These are phyloP conservation scores for Suhomyces faveliae DNA, from an alignment of 805 yeast genomes.

Conservation along the genomic window DNA sequence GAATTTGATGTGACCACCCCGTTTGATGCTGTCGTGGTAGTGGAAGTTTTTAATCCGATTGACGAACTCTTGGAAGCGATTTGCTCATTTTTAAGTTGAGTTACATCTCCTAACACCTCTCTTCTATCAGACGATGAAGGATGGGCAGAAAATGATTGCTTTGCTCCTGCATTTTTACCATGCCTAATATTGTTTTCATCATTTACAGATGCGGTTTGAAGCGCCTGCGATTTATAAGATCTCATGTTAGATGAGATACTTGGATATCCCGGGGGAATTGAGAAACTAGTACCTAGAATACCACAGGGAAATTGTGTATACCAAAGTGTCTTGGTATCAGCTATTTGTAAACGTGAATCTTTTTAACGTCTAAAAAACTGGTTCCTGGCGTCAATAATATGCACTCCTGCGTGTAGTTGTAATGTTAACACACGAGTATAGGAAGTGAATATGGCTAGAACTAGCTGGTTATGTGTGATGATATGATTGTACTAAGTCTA, in stretches of 20 bases:
- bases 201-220: conserved; percentile 1
- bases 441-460: not conserved
- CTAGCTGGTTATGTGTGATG: not conserved
- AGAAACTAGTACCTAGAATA: not conserved
- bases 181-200: conserved; percentile 10
- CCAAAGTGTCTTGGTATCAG: not conserved
- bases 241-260: not conserved
- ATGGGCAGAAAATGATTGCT: not conserved
- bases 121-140: conserved; percentile 14
- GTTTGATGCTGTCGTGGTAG: not conserved
- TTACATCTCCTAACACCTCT: conserved; percentile 31
- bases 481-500: not conserved
- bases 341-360: conserved; percentile 1
- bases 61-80: not conserved
- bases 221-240: conserved; percentile 4
- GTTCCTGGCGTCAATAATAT: conserved; percentile 1
- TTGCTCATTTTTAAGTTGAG: conserved; percentile 20
- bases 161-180: conserved; percentile 2
- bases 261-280: not conserved
- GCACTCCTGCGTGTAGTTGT: conserved; percentile 8
- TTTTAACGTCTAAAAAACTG: not conserved
- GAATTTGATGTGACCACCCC: conserved; percentile 8
- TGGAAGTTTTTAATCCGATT: not conserved
- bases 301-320: not conserved
- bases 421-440: conserved; percentile 3